Conservation (phyloP, 495 filamentous ascomycete species). For the Penicillium simplicissimum region DNA sequence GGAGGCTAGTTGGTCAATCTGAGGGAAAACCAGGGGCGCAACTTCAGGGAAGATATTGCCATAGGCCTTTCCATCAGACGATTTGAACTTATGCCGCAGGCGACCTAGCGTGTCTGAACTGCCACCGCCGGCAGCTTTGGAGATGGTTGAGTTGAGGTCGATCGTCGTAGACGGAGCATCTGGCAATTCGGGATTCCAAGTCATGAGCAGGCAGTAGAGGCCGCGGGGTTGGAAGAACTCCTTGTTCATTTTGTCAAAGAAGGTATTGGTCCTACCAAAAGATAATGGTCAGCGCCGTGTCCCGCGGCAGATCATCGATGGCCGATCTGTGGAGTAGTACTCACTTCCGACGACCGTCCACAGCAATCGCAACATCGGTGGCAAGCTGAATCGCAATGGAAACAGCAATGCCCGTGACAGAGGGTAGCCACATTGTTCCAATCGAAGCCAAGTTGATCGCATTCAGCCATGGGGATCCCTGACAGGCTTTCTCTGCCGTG, state of each 20-base stretch:
- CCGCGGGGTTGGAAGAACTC: conserved; percentile 60
- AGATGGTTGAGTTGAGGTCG: conserved; percentile 32
- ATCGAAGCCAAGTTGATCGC: conserved; percentile 48
- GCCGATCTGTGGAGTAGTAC: neutral
- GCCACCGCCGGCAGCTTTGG: conserved; percentile 19
- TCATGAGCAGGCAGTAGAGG: conserved; percentile 61
- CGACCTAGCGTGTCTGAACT: conserved; percentile 16
- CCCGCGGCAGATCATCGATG: neutral
- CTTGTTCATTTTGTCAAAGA: conserved; percentile 58
- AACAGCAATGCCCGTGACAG: conserved; percentile 46
- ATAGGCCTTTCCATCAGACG: conserved; percentile 47
- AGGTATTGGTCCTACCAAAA: conserved; percentile 49
- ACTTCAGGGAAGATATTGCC: conserved; percentile 53
- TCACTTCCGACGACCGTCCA: conserved; percentile 38
- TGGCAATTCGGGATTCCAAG: conserved; percentile 50
- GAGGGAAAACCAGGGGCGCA: conserved; percentile 57
- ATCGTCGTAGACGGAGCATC: conserved; percentile 22
- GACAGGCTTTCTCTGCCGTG: conserved; percentile 45
- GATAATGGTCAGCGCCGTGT: neutral
- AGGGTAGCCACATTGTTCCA: conserved; percentile 40
- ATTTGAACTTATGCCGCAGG: conserved; percentile 39
- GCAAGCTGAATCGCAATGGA: conserved; percentile 42
- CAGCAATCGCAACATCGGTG: conserved; percentile 46
- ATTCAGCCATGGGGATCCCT: conserved; percentile 38
- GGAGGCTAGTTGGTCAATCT: conserved; percentile 44